Evolutionary conservation across 1,284 basidiomycete genomes (phyloP), one percentile per base, ranked within the genome.

Genomic region (Laetiporus sulphureus): DNA sequence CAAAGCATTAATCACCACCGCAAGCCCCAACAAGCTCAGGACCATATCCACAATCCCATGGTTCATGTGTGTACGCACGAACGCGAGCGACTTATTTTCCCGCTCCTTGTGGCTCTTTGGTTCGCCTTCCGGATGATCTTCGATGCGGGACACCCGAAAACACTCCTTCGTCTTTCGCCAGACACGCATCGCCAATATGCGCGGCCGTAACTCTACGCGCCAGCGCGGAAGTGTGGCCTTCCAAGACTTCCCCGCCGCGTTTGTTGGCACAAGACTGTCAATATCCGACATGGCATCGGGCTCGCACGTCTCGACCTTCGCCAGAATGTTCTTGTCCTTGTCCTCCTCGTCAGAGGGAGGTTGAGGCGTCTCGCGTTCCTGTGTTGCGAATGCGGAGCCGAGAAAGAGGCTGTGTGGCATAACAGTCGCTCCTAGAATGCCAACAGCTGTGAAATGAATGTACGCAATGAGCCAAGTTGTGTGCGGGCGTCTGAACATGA

Each of bases 361-460:
- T n/a, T n/a, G n/a, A 37, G 42, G 34, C 42, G 66, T 61, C 20
- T 80, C 57, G 38, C 91, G 69, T 49, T 92, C 83, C 55, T 92
- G 82, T 0, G 86, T 89, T 2, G 89, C 84, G 15, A 95, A 73
- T 27, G 85, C 79, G 2, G 88, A 91, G 8, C 92, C 93, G 5
- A 97, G 71, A 67, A 91, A 94, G 18, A 97, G 72, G 33, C 86
- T 84, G 60, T 97, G 94, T 0, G 94, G 93, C 93, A 83, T 92
- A 32, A 90, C 79, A 0, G 88, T 91, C 1, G 88, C 87, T 16
- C 89, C 88, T 10, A 90, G 59, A 45, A 91, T 83, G 41, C 90
- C 89, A 33, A 91, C 84, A 20, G 87, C 85, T 88, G 52, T 20
- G 11, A 33, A n/a, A 38, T 47, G n/a, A 36, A 40, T 23, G 29